These are phyloP conservation scores for Phylloporus scabripes DNA, from an alignment of 768 basidiomycete species.

Conservation along the genomic window DNA sequence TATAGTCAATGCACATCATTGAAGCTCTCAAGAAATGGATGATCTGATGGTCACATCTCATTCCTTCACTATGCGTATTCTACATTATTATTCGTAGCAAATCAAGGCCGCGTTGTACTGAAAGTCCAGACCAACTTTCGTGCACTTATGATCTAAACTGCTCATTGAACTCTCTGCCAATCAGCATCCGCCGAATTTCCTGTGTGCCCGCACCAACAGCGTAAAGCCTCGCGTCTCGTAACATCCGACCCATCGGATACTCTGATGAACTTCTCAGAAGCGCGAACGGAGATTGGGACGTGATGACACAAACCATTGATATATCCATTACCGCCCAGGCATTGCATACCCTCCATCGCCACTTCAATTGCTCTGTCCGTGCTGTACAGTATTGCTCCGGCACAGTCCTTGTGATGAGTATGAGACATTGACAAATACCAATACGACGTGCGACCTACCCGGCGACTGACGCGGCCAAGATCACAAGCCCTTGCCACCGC, in stretches of 20 bases:
- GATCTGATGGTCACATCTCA: neutral
- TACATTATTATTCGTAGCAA: no score
- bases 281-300: neutral
- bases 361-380: slow-evolving; percentile 92
- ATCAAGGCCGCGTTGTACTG: no score
- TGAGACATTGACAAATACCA: slow-evolving; percentile 1
- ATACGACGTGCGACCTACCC: slow-evolving; percentile 42
- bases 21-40: neutral
- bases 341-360: slow-evolving; percentile 87
- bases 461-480: slow-evolving; percentile 66
- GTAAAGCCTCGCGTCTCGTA: slow-evolving; percentile 85
- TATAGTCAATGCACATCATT: neutral
- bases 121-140: neutral
- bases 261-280: slow-evolving; percentile 42
- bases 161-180: slow-evolving; percentile 88
- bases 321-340: slow-evolving; percentile 92
- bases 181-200: slow-evolving; percentile 91
- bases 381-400: slow-evolving; percentile 89
- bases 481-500: slow-evolving; percentile 90
- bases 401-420: slow-evolving; percentile 69
- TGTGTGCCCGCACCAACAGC: slow-evolving; percentile 97
- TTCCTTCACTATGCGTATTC: no score
- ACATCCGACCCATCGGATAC: slow-evolving; percentile 82
- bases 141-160: slow-evolving; percentile 39
- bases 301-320: slow-evolving; percentile 64